Evolutionary conservation across 2,329 filamentous ascomycete species (phyloP), one percentile per base, ranked within the genome.

Genomic region (Colletotrichum chrysophilum): DNA sequence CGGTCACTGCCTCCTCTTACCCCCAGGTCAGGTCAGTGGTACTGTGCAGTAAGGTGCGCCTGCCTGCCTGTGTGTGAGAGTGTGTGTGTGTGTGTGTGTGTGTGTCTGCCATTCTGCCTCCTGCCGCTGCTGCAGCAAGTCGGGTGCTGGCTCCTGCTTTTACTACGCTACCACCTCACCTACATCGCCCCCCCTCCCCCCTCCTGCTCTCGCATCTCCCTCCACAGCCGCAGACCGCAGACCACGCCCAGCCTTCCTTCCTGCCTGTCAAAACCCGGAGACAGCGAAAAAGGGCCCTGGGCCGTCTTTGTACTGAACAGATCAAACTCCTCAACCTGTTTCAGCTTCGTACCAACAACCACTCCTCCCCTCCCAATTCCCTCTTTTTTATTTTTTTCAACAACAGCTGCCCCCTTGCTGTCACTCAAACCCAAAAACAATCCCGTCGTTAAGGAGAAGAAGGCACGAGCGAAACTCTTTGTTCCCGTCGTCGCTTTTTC

Each of bases 271-370:
- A 66, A 66, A 75, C 66, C 74, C 66, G 66, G 74, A 76, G 74
- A 70, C 71, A 48, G 71, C 74, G 74, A 74, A 61, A 75, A 68
- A 73, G 55, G 38, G 64, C 79, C 79, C 78, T 77, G 78, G 74
- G 80, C 77, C 79, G 79, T 80, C 79, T 80, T 80, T 77, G 67
- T 68, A 80, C 81, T 77, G 62, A 76, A 80, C 81, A 66, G 79
- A 81, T 83, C 82, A 83, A 83, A 83, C 82, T 78, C 76, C 78
- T 82, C 81, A 79, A 77, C 80, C 79, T 81, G 82, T 84, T 84
- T 84, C 82, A 84, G 82, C 80, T 77, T 76, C 75, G 76, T 79
- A 73, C 70, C 74, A 75, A 72, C 73, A 75, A 64, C 79, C 80
- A 78, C 77, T 48, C n/a, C 43, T 48, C 77, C 21, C 55, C 61